Conservation (phyloP, 805 yeast genomes). For the Scheffersomyces stipitis region DNA sequence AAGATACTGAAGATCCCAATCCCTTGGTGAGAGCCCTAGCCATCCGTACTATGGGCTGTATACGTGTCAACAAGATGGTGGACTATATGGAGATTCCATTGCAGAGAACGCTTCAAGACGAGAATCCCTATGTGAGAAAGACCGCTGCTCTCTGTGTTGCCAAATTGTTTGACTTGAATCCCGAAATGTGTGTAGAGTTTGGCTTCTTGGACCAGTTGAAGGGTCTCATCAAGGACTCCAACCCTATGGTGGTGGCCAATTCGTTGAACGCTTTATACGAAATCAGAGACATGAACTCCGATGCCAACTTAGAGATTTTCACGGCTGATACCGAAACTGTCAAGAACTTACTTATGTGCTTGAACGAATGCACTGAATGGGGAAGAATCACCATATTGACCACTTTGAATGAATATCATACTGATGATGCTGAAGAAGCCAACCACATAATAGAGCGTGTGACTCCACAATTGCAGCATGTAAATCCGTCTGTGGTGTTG, state of each 20-base stretch:
- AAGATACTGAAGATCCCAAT: constrained; percentile 93
- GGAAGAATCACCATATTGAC: constrained; percentile 89
- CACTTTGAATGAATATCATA: constrained; percentile 70
- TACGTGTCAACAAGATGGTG: constrained; percentile 90
- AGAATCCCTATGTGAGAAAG: constrained; percentile 94
- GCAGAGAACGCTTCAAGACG: constrained; percentile 81
- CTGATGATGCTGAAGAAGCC: constrained; percentile 63
- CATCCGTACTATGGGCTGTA: constrained; percentile 98
- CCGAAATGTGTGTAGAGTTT: constrained; percentile 77
- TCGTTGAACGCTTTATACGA: constrained; percentile 85
- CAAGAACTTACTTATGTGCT: constrained; percentile 70
- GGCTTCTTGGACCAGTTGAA: constrained; percentile 76
- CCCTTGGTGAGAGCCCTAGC: constrained; percentile 96
- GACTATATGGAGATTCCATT: constrained; percentile 93
- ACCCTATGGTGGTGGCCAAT: constrained; percentile 97
- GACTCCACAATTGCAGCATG: constrained; percentile 94
- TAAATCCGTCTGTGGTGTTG: constrained; percentile 91
- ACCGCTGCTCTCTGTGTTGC: constrained; percentile 98
- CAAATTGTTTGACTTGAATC: constrained; percentile 82
- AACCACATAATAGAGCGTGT: constrained; percentile 85
- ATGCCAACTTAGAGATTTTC: constrained; percentile 37
- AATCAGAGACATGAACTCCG: constrained; percentile 67
- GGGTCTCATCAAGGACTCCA: constrained; percentile 73
- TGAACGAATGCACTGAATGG: constrained; percentile 99
- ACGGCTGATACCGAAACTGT: constrained; percentile 42